Conservation (phyloP, 495 filamentous ascomycete species). For the Tricharina praecox region DNA sequence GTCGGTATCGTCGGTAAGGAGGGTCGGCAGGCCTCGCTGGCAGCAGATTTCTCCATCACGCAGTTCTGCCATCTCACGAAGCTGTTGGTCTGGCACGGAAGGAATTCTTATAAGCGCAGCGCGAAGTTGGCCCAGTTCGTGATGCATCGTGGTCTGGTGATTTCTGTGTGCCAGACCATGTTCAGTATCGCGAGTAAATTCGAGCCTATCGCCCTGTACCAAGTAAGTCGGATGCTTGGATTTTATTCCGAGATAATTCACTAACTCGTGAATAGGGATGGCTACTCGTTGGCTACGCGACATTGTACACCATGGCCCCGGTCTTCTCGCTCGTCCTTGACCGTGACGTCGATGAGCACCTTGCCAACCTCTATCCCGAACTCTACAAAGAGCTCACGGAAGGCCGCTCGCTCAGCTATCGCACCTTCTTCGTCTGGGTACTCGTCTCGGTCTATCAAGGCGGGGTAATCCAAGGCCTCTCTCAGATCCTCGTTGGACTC, state of each 20-base stretch:
- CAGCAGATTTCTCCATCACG: constrained; percentile 88
- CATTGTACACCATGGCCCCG: constrained; percentile 83
- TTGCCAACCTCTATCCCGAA: constrained; percentile 91
- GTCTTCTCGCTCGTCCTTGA: constrained; percentile 96
- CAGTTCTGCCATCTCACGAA: constrained; percentile 96
- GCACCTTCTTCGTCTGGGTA: constrained; percentile 96
- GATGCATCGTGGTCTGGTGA: constrained; percentile 91
- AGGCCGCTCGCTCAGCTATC: constrained; percentile 69
- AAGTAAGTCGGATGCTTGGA: constrained; percentile 28
- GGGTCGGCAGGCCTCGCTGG: constrained; percentile 81
- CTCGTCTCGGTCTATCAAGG: constrained; percentile 90
- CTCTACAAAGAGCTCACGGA: constrained; percentile 88
- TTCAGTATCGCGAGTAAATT: constrained; percentile 84
- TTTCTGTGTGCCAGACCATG: constrained; percentile 89
- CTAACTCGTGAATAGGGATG: constrained; percentile 35
- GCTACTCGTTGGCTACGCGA: constrained; percentile 94
- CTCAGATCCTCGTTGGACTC: constrained; percentile 67
- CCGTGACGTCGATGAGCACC: constrained; percentile 78
- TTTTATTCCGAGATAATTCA: too few relatives aligned
- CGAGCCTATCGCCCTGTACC: constrained; percentile 85
- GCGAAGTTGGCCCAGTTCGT: constrained; percentile 97
- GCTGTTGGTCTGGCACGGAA: constrained; percentile 91
- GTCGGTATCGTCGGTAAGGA: constrained; percentile 98
- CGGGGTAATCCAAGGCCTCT: constrained; percentile 77
- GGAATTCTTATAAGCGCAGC: constrained; percentile 88